Evolutionary conservation across 192 early-diverging fungal genomes (phyloP).

Genomic region (Linnemannia zychae): DNA sequence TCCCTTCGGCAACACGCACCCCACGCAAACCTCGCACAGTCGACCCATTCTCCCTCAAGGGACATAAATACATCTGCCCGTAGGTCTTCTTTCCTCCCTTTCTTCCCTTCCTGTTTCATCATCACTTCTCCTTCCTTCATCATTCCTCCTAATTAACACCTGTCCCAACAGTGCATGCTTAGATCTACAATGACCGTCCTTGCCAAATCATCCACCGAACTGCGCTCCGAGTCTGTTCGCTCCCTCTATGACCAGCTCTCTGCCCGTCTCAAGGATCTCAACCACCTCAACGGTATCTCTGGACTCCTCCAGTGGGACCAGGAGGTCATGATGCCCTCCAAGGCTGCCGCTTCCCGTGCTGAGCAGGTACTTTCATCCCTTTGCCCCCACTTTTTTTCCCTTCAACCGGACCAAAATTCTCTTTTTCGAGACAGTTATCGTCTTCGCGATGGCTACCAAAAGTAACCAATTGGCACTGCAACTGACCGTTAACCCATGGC

Average conservation of each 20-base stretch:
- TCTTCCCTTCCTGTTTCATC: background rate
- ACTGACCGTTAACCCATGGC: background rate
- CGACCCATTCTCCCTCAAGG: background rate
- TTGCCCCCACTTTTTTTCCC: background rate
- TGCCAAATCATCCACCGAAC: constrained; percentile 41
- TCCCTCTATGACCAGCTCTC: constrained; percentile 46
- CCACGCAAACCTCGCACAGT: background rate
- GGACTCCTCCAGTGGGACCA: constrained; percentile 56
- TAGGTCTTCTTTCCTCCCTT: background rate
- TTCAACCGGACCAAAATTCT: too few species aligned
- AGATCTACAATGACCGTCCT: constrained; percentile 55
- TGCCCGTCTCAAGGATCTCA: constrained; percentile 37
- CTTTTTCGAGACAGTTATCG: background rate
- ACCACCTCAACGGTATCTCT: constrained; percentile 25
- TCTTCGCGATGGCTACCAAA: background rate
- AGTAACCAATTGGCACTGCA: background rate
- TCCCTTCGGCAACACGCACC: background rate
- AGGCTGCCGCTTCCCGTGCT: constrained; percentile 39
- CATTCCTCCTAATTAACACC: background rate
- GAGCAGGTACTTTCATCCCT: constrained; percentile 31
- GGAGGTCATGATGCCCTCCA: constrained; percentile 60
- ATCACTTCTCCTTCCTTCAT: constrained; percentile 10
- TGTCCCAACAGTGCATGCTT: constrained; percentile 36
- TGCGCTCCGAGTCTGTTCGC: constrained; percentile 46
- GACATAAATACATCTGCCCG: constrained; percentile 36